These are phyloP conservation scores for Candida pseudocylindracea DNA, from an alignment of 1,139 yeast species.

Conservation along the genomic window DNA sequence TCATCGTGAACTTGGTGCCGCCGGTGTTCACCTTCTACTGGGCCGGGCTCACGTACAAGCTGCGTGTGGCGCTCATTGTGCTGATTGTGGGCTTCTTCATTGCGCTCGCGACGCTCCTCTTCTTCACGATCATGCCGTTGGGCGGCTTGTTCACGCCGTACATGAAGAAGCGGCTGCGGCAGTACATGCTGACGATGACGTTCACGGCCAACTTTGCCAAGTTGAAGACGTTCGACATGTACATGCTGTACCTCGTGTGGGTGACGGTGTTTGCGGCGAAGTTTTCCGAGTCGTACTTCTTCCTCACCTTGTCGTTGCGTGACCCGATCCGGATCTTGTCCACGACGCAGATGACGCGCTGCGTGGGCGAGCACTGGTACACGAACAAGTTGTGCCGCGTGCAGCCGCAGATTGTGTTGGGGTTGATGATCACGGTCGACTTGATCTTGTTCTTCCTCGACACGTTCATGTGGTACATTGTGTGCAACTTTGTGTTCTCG, in stretches of 20 bases:
- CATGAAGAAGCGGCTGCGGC: slow-evolving; percentile 73
- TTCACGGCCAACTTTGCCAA: slow-evolving; percentile 83
- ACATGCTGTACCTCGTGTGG: slow-evolving; percentile 93
- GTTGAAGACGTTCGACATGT: slow-evolving; percentile 77
- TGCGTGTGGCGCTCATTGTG: slow-evolving; percentile 61
- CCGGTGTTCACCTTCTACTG: slow-evolving; percentile 70
- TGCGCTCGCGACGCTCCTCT: slow-evolving; percentile 62
- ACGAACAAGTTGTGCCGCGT: slow-evolving; percentile 53
- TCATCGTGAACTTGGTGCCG: slow-evolving; percentile 62
- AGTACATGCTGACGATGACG: slow-evolving; percentile 83
- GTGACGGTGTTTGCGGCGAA: slow-evolving; percentile 73
- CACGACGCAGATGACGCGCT: slow-evolving; percentile 19
- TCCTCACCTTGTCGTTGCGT: slow-evolving; percentile 73
- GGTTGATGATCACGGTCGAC: slow-evolving; percentile 83
- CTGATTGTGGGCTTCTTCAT: slow-evolving; percentile 81
- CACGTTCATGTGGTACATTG: slow-evolving; percentile 96
- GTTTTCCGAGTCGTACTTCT: slow-evolving; percentile 76
- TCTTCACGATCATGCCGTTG: slow-evolving; percentile 87
- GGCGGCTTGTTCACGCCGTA: slow-evolving; percentile 94
- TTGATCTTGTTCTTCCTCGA: slow-evolving; percentile 91
- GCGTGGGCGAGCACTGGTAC: slow-evolving; percentile 79
- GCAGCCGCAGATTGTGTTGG: slow-evolving; percentile 75
- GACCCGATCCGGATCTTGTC: slow-evolving; percentile 71
- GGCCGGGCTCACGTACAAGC: slow-evolving; percentile 45
- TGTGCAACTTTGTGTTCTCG: slow-evolving; percentile 84